Evolutionary conservation across 352 stramenopile species (phyloP).

Genomic region (Phytophthora pistaciae): DNA sequence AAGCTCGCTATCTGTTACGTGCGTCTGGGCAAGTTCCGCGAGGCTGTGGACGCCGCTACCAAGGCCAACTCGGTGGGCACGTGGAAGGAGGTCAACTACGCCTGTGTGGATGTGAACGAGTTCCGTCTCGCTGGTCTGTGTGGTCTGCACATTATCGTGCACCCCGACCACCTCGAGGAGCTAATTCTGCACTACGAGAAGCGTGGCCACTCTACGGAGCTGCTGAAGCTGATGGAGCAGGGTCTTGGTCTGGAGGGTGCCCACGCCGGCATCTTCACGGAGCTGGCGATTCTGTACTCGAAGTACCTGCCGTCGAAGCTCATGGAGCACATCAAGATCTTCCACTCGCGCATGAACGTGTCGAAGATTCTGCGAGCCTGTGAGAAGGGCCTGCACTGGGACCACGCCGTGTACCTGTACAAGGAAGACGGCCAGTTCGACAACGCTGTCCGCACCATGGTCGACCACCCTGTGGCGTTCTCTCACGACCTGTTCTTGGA

Average conservation of each 20-base stretch:
- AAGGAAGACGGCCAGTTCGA: constrained; percentile 99
- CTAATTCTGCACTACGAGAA: constrained; percentile 99
- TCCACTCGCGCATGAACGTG: constrained; percentile 99
- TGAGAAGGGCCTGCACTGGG: constrained; percentile 98
- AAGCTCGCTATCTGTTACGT: constrained; percentile 99
- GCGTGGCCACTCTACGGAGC: constrained; percentile 95
- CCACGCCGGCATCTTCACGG: constrained; percentile 99
- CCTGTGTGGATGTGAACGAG: constrained; percentile 98
- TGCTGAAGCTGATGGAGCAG: constrained; percentile 99
- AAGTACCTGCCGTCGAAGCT: constrained; percentile 99
- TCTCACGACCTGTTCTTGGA: constrained; percentile 99
- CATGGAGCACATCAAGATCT: constrained; percentile 99
- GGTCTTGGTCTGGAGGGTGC: constrained; percentile 98
- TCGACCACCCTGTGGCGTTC: constrained; percentile 97
- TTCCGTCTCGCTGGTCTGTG: constrained; percentile 98
- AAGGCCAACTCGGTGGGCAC: constrained; percentile 99
- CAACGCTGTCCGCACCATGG: constrained; percentile 99
- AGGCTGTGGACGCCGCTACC: constrained; percentile 98
- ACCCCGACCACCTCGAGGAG: constrained; percentile 99
- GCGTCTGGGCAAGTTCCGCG: constrained; percentile 98
- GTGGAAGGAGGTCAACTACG: constrained; percentile 99
- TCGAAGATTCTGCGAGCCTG: constrained; percentile 98
- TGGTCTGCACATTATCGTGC: constrained; percentile 99
- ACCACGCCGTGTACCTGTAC: constrained; percentile 99
- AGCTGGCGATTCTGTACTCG: constrained; percentile 99